Conservation (phyloP, 2,329 filamentous ascomycete species). For the Colletotrichum tanaceti region DNA sequence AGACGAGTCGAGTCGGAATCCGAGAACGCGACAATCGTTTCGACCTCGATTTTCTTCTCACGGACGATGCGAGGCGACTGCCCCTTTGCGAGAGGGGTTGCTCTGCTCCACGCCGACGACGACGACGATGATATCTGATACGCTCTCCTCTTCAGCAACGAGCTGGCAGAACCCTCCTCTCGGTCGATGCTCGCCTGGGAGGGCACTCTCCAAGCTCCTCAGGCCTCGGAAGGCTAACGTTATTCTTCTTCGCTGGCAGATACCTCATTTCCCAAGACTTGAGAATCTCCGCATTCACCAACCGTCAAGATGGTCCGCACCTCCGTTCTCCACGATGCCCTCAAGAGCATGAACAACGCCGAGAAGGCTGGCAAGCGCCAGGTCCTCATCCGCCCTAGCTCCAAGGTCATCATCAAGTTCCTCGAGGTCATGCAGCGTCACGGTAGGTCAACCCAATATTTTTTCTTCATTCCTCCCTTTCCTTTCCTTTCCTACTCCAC, state of each 20-base stretch:
- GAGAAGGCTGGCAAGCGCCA: slow-evolving; percentile 99
- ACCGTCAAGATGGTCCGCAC: slow-evolving; percentile 98
- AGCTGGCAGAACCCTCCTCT: slow-evolving; percentile 77
- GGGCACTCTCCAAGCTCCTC: slow-evolving; percentile 77
- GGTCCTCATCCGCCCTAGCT: slow-evolving; percentile 96
- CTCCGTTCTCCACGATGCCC: slow-evolving; percentile 98
- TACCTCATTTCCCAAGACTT: slow-evolving; percentile 77
- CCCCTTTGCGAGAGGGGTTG: slow-evolving; percentile 19
- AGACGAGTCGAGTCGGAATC: slow-evolving; percentile 47
- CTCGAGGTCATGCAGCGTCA: slow-evolving; percentile 99
- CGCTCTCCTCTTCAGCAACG: slow-evolving; percentile 72
- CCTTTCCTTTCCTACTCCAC: slow-evolving; percentile 21
- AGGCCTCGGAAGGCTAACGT: slow-evolving; percentile 72
- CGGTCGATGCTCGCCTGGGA: slow-evolving; percentile 54
- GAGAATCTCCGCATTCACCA: slow-evolving; percentile 76
- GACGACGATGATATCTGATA: slow-evolving; percentile 58
- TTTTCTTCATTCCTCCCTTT: slow-evolving; percentile 12
- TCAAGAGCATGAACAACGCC: slow-evolving; percentile 99
- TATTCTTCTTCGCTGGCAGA: slow-evolving; percentile 59
- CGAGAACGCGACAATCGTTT: slow-evolving; percentile 20
- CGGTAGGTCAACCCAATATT: slow-evolving; percentile 74
- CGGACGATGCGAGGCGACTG: slow-evolving; percentile 14
- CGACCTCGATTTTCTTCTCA: slow-evolving; percentile 23
- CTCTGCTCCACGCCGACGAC: slow-evolving; percentile 43
- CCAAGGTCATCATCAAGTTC: slow-evolving; percentile 99